These are phyloP conservation scores for Aureobasidium sp. DNA, from an alignment of 2,329 filamentous ascomycete species.

Conservation along the genomic window DNA sequence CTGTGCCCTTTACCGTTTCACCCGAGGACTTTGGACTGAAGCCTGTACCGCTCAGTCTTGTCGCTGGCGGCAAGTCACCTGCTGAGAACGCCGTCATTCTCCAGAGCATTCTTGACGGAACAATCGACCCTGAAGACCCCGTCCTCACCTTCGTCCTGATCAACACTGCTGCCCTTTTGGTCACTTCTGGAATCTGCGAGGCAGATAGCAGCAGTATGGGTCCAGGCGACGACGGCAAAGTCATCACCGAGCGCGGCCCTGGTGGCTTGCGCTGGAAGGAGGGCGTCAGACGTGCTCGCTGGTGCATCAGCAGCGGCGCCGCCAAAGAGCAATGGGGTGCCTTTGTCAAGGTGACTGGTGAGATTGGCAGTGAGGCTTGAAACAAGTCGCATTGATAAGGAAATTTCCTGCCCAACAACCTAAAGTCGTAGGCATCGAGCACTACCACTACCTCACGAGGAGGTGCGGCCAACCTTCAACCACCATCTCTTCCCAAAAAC, in stretches of 20 bases:
- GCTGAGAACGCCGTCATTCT: constrained; percentile 82
- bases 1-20: constrained; percentile 70
- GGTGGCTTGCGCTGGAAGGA: constrained; percentile 92
- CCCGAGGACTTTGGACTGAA: constrained; percentile 84
- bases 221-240: constrained; percentile 68
- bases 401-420: background rate
- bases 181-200: constrained; percentile 80
- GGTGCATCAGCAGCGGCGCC: constrained; percentile 79
- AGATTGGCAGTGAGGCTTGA: constrained; percentile 2
- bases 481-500: too few species aligned
- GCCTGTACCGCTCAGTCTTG: constrained; percentile 64
- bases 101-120: constrained; percentile 64
- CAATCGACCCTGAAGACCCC: constrained; percentile 69
- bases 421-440: too few species aligned
- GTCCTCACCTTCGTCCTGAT: constrained; percentile 91
- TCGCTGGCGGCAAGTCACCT: constrained; percentile 79
- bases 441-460: too few species aligned
- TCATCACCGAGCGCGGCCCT: constrained; percentile 75
- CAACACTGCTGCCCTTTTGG: constrained; percentile 84
- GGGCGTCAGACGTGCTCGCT: constrained; percentile 76
- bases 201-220: constrained; percentile 75
- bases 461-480: too few species aligned
- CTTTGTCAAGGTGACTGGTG: constrained; percentile 78
- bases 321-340: constrained; percentile 75
- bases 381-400: background rate